These are phyloP conservation scores for Xanthoconium stramineum DNA, from an alignment of 768 basidiomycete genomes.

Conservation along the genomic window DNA sequence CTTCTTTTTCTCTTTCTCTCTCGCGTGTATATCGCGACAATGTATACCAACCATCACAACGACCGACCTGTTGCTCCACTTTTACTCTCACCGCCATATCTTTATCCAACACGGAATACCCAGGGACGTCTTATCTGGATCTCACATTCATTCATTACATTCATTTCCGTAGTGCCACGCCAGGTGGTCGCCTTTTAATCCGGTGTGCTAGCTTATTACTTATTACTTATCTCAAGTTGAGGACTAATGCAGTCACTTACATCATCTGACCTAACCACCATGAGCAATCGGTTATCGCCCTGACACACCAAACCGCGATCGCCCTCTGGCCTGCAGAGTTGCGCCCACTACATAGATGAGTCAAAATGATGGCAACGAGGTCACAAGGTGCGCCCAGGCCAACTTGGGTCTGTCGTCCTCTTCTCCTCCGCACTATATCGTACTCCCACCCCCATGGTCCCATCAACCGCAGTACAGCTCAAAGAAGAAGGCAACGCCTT, in stretches of 20 bases:
- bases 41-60: conserved; percentile 2
- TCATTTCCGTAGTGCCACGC: conserved; percentile 6
- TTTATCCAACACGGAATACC: conserved; percentile 5
- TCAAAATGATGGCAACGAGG: neutral
- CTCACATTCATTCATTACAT: conserved; percentile 12
- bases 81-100: neutral
- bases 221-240: too few relatives aligned
- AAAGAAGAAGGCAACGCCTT: neutral
- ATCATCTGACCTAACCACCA: too few relatives aligned
- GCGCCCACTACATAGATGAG: neutral
- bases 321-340: neutral
- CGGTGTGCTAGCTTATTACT: neutral
- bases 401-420: neutral
- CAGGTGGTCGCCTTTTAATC: neutral
- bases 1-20: neutral
- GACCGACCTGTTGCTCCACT: neutral
- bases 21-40: conserved; percentile 1
- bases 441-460: neutral
- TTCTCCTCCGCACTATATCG: neutral
- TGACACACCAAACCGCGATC: too few relatives aligned
- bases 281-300: too few relatives aligned
- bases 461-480: neutral
- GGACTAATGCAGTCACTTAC: too few relatives aligned
- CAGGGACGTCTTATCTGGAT: conserved; percentile 1
- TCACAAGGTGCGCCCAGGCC: neutral